These are phyloP conservation scores for Leersia perrieri DNA, from an alignment of 176 grass and related monocot genomes.

Conservation along the genomic window DNA sequence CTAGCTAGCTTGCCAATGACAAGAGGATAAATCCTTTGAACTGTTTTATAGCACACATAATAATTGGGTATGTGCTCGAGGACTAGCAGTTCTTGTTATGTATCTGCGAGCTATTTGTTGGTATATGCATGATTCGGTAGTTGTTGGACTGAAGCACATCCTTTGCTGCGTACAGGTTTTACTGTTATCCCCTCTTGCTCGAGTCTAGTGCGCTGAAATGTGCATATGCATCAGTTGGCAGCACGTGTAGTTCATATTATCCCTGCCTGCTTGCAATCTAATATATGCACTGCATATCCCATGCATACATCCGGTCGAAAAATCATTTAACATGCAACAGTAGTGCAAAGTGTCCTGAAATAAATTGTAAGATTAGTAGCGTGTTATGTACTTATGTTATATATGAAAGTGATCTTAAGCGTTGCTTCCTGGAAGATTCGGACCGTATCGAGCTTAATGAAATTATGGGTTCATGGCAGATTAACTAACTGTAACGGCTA, in stretches of 20 bases:
- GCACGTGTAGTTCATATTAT: background rate
- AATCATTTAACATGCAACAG: background rate
- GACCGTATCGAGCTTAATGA: background rate
- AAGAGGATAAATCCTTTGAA: slow-evolving; percentile 12
- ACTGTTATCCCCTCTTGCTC: background rate
- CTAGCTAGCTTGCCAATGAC: slow-evolving; percentile 1
- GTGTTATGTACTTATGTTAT: no score
- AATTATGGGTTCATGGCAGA: background rate
- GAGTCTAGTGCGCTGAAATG: background rate
- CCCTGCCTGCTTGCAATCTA: background rate
- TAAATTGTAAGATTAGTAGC: background rate
- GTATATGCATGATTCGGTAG: slow-evolving; percentile 24
- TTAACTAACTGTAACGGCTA: background rate
- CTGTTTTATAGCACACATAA: background rate
- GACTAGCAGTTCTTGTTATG: slow-evolving; percentile 19
- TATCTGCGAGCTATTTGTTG: slow-evolving; percentile 26
- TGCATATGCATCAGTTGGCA: background rate
- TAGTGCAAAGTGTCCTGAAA: background rate
- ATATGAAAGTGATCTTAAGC: no score
- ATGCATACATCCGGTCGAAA: background rate
- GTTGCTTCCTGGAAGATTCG: slow-evolving; percentile 15
- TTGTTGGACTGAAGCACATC: slow-evolving; percentile 32
- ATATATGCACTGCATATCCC: background rate
- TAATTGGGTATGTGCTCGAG: background rate
- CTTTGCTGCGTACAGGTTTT: background rate